Evolutionary conservation across 1,139 yeast species (phyloP).

Genomic region (Suhomyces guaymorum): DNA sequence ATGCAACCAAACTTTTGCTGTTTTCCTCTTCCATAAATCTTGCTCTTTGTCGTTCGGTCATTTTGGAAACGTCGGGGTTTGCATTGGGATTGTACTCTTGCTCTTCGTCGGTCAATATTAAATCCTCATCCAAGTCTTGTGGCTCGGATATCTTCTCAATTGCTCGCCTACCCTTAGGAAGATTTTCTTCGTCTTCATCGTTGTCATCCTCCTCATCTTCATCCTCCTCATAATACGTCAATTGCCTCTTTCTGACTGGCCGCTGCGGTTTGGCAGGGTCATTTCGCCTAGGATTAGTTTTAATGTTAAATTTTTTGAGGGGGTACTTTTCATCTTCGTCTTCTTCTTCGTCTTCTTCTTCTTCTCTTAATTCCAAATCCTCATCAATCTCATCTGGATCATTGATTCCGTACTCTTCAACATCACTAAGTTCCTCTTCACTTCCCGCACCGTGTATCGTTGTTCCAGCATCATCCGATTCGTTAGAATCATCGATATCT

Average conservation of each 20-base stretch:
- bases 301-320: constrained; percentile 16
- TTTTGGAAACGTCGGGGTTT: constrained; percentile 50
- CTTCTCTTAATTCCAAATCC: constrained; percentile 36
- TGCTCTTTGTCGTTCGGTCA: constrained; percentile 66
- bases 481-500: constrained; percentile 22
- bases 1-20: constrained; percentile 22
- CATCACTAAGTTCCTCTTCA: constrained; percentile 32
- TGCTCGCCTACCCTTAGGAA: constrained; percentile 16
- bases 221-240: constrained; percentile 38
- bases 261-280: constrained; percentile 16
- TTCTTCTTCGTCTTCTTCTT: constrained; percentile 22
- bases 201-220: constrained; percentile 31
- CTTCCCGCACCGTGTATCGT: constrained; percentile 2
- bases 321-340: too few relatives aligned
- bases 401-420: constrained; percentile 37
- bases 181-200: constrained; percentile 18
- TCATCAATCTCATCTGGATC: constrained; percentile 46
- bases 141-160: constrained; percentile 14
- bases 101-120: constrained; percentile 47
- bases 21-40: constrained; percentile 39
- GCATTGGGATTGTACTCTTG: constrained; percentile 43
- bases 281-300: constrained; percentile 16
- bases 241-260: constrained; percentile 33
- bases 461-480: constrained; percentile 24
- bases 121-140: constrained; percentile 37